Conservation (phyloP, 257 asterid genomes). For the Parsonsia alboflavescens region DNA sequence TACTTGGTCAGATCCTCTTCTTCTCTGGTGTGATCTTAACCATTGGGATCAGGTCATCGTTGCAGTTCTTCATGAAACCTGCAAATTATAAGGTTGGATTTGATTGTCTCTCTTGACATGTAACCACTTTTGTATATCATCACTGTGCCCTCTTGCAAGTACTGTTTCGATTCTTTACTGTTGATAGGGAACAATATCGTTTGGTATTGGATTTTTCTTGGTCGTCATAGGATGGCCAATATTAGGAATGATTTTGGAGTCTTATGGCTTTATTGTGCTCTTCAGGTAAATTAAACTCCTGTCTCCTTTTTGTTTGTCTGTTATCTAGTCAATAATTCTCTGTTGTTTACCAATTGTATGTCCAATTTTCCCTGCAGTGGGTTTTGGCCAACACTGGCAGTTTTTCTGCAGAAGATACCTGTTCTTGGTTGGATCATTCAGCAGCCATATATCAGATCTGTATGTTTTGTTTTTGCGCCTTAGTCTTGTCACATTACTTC, state of each 20-base stretch:
- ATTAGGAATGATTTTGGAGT: slow-evolving; percentile 87
- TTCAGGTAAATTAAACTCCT: slow-evolving; percentile 52
- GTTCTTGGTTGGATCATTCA: slow-evolving; percentile 87
- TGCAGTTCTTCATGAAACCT: slow-evolving; percentile 89
- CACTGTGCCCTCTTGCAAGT: slow-evolving; percentile 10
- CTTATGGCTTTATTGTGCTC: slow-evolving; percentile 90
- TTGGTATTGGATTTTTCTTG: slow-evolving; percentile 75
- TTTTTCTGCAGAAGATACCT: slow-evolving; percentile 90
- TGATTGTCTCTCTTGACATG: not conserved
- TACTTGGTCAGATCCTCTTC: slow-evolving; percentile 77
- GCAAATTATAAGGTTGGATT: slow-evolving; percentile 68
- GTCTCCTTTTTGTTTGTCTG: not conserved
- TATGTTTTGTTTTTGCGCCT: slow-evolving; percentile 26
- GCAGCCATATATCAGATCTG: slow-evolving; percentile 89
- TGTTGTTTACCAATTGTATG: slow-evolving; percentile 16
- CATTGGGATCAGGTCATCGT: slow-evolving; percentile 79
- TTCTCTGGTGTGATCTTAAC: slow-evolving; percentile 85
- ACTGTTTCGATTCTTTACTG: slow-evolving; percentile 19
- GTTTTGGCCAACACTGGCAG: slow-evolving; percentile 95
- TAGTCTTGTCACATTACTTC: not conserved
- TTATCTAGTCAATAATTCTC: slow-evolving; percentile 11
- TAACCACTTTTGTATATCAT: not conserved
- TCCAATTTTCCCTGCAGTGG: slow-evolving; percentile 53
- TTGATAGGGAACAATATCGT: slow-evolving; percentile 68
- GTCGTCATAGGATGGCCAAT: slow-evolving; percentile 94